A percentile compares a stretch with the other conserved stretches of the same genome.
Evolutionary conservation across 108 stramenopile species (phyloP).

Genomic region (Parmales sp.): DNA sequence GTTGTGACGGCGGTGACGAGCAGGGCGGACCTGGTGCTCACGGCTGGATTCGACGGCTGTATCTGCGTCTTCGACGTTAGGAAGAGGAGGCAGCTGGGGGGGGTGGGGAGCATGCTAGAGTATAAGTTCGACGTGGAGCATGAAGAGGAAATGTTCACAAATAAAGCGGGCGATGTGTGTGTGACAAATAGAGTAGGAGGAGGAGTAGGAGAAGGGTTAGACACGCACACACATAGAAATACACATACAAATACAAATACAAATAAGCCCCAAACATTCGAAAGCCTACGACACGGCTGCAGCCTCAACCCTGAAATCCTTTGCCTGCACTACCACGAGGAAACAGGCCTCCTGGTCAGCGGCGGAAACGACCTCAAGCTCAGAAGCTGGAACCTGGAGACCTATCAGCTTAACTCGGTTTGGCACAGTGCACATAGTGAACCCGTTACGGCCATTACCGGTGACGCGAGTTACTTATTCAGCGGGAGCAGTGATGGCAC

Average conservation of each 20-base stretch:
- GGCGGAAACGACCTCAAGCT: background rate
- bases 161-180: background rate
- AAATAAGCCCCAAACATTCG: too few species aligned
- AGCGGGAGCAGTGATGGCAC: background rate
- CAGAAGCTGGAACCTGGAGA: background rate
- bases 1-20: background rate
- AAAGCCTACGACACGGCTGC: background rate
- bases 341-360: background rate
- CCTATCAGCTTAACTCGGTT: background rate
- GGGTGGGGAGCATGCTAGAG: background rate
- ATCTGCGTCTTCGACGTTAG: too few species aligned
- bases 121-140: background rate
- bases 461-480: background rate
- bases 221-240: too few species aligned
- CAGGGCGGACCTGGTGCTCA: background rate
- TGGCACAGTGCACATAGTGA: background rate
- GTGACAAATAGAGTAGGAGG: background rate
- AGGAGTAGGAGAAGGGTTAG: constrained; percentile 1
- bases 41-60: background rate
- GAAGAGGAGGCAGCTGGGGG: background rate
- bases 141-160: background rate
- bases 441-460: background rate
- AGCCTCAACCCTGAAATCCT: background rate
- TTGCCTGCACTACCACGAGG: constrained; percentile 4
- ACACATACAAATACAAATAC: too few species aligned